These are phyloP conservation scores for Aspergillus piperis DNA, from an alignment of 2,329 filamentous ascomycete species.

Conservation along the genomic window DNA sequence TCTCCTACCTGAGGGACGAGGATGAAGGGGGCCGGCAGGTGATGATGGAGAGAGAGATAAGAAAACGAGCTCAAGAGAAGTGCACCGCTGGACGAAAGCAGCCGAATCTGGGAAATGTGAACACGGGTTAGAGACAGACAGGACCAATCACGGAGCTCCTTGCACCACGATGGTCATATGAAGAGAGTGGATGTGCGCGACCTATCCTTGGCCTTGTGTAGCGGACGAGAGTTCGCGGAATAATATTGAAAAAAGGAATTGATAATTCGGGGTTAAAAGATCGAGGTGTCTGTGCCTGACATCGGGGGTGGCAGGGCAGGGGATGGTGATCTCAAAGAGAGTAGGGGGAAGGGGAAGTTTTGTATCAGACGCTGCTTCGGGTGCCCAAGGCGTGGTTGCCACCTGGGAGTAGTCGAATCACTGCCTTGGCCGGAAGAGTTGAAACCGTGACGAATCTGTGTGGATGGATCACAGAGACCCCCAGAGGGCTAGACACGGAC, in stretches of 20 bases:
- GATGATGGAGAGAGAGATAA: background rate
- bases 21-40: background rate
- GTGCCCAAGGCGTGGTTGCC: slow-evolving; percentile 2
- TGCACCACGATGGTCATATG: slow-evolving; percentile 21
- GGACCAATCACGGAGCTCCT: slow-evolving; percentile 15
- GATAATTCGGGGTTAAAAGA: background rate
- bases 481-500: background rate
- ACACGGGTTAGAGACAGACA: slow-evolving; percentile 15
- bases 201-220: slow-evolving; percentile 19
- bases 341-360: slow-evolving; percentile 14
- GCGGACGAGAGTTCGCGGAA: slow-evolving; percentile 12
- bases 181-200: slow-evolving; percentile 17
- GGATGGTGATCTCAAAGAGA: slow-evolving; percentile 2
- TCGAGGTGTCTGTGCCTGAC: background rate
- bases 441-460: background rate
- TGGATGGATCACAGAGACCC: slow-evolving; percentile 1
- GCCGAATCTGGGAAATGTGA: slow-evolving; percentile 14
- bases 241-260: slow-evolving; percentile 10
- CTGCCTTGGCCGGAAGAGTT: background rate
- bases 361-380: slow-evolving; percentile 17
- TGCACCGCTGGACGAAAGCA: slow-evolving; percentile 20
- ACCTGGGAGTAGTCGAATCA: slow-evolving; percentile 1
- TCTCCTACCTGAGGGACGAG: background rate
- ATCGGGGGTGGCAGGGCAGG: background rate
- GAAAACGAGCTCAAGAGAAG: slow-evolving; percentile 4